A percentile compares a stretch with the other conserved stretches of the same genome.
Evolutionary conservation across 768 basidiomycete genomes (phyloP).

Genomic region (Trametes cingulata): DNA sequence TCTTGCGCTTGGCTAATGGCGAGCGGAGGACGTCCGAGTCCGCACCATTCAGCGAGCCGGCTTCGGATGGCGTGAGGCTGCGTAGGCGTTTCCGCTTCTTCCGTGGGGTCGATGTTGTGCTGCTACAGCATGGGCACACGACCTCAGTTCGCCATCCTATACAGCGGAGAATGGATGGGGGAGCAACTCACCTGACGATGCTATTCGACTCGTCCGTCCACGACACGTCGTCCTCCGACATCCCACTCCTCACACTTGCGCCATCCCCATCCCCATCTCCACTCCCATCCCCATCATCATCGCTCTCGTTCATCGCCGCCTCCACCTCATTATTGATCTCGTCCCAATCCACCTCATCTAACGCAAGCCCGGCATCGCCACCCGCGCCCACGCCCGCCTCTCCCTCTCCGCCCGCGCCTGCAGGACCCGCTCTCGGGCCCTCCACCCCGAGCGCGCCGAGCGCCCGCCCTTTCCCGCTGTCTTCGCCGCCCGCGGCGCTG

Average conservation of each 20-base stretch:
- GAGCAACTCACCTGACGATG: constrained; percentile 39
- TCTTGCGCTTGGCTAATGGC: constrained; percentile 81
- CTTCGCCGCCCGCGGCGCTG: not conserved
- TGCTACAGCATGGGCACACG: constrained; percentile 17
- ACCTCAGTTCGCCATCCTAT: not conserved
- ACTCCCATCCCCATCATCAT: constrained; percentile 57
- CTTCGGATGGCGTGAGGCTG: constrained; percentile 70
- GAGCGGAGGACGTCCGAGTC: constrained; percentile 54
- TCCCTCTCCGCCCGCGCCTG: constrained; percentile 29
- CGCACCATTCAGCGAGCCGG: constrained; percentile 37
- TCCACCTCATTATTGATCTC: constrained; percentile 87
- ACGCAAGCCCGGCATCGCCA: constrained; percentile 40
- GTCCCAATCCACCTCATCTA: constrained; percentile 75
- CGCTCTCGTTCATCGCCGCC: constrained; percentile 81
- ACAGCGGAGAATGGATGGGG: not conserved
- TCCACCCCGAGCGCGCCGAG: constrained; percentile 39
- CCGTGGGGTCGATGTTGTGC: constrained; percentile 44
- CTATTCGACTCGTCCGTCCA: constrained; percentile 52
- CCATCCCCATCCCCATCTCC: constrained; percentile 25
- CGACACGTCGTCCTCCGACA: constrained; percentile 51
- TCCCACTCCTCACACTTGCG: constrained; percentile 34
- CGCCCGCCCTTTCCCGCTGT: constrained; percentile 34
- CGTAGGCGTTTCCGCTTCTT: constrained; percentile 68
- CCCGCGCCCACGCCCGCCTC: constrained; percentile 28
- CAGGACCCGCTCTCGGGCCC: constrained; percentile 19